Evolutionary conservation across 2,329 filamentous ascomycete species (phyloP).

Genomic region (Scytalidium sp.): DNA sequence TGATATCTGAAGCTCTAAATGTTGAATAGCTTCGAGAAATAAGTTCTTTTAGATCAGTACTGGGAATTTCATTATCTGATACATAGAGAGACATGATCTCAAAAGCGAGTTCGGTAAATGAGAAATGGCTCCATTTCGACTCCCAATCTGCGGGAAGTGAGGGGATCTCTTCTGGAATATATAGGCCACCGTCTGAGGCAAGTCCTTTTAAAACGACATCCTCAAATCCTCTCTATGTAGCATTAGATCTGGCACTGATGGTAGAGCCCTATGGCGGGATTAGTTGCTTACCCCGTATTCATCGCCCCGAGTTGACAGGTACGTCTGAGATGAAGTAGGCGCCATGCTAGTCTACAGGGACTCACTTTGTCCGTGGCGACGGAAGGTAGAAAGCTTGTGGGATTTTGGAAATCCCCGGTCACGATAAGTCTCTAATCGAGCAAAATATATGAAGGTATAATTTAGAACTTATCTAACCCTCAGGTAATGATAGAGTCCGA

Average conservation of each 20-base stretch:
- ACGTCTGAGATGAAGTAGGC: conserved; percentile 53
- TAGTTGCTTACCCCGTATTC: conserved; percentile 53
- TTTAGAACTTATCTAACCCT: too few species aligned
- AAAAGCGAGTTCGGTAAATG: conserved; percentile 79
- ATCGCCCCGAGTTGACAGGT: conserved; percentile 60
- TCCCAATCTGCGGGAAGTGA: conserved; percentile 60
- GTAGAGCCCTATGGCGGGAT: conserved; percentile 6
- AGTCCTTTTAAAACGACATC: conserved; percentile 87
- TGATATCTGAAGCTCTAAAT: conserved; percentile 76
- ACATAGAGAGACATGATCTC: conserved; percentile 88
- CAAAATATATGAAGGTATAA: too few species aligned
- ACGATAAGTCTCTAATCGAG: too few species aligned
- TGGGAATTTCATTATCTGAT: conserved; percentile 76
- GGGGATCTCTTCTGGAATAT: conserved; percentile 82
- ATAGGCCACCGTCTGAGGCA: conserved; percentile 81
- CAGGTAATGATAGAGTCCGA: too few species aligned
- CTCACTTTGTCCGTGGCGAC: background rate
- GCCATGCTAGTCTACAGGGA: background rate
- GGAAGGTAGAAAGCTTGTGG: too few species aligned
- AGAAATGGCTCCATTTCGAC: conserved; percentile 70
- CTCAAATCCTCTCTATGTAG: conserved; percentile 78
- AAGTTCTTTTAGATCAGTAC: conserved; percentile 76
- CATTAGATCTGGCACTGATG: conserved; percentile 14
- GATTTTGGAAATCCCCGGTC: too few species aligned
- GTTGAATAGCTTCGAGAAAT: conserved; percentile 84